phyloP scores from a whole-genome alignment of 257 asterid genomes.

The Oldenlandia corymbosa region DNA sequence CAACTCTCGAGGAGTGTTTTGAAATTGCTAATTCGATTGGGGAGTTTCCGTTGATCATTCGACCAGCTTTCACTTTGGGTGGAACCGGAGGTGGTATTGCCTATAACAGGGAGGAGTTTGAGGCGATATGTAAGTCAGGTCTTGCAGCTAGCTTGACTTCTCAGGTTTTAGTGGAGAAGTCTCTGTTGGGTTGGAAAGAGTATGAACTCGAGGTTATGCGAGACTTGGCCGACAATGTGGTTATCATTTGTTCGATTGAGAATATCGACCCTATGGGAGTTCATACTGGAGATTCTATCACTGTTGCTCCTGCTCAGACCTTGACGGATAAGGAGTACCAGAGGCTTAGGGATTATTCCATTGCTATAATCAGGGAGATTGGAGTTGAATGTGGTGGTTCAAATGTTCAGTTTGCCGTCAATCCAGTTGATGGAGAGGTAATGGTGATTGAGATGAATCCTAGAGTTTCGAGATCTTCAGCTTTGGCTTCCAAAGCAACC shows the following conservation, averaged over 20 bases:
- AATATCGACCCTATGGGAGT: constrained; percentile 97
- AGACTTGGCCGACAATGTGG: constrained; percentile 97
- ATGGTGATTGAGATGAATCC: constrained; percentile 99
- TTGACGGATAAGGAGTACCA: constrained; percentile 97
- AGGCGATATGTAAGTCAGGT: constrained; percentile 90
- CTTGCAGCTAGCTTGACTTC: constrained; percentile 91
- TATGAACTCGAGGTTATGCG: constrained; percentile 98
- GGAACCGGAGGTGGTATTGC: constrained; percentile 99
- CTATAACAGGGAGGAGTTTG: constrained; percentile 88
- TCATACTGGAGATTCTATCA: constrained; percentile 95
- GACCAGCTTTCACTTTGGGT: constrained; percentile 93
- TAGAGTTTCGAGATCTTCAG: constrained; percentile 94
- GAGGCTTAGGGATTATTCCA: constrained; percentile 88
- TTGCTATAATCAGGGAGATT: constrained; percentile 95
- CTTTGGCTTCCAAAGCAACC: constrained; percentile 96
- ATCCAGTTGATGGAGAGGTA: constrained; percentile 94
- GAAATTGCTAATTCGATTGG: constrained; percentile 76
- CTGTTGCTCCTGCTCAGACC: constrained; percentile 98
- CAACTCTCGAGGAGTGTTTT: constrained; percentile 79
- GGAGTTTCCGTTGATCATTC: constrained; percentile 86
- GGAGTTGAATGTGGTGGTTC: constrained; percentile 99
- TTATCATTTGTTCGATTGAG: constrained; percentile 96
- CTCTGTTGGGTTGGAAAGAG: constrained; percentile 97
- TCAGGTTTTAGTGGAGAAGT: constrained; percentile 93
- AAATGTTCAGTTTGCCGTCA: constrained; percentile 91